phyloP scores from a whole-genome alignment of 768 basidiomycete species.

The Mycena metata region DNA sequence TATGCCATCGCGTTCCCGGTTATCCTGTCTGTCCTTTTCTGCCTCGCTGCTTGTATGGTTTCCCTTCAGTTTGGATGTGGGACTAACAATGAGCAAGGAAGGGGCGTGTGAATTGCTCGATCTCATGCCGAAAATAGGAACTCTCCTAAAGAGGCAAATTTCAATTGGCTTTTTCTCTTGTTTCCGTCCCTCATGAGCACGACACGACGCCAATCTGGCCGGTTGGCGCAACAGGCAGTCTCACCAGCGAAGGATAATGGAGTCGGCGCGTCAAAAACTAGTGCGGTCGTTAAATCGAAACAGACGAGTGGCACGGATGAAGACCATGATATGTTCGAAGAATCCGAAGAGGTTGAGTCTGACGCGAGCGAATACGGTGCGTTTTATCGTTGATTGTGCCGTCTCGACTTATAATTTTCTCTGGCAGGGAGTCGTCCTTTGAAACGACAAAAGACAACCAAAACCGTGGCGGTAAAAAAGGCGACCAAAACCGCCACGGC shows the following conservation, averaged over 20 bases:
- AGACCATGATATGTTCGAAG: too few species aligned
- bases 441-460: slow-evolving; percentile 22
- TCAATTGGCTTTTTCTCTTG: too few species aligned
- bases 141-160: too few species aligned
- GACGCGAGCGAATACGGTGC: slow-evolving; percentile 24
- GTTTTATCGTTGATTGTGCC: neutral
- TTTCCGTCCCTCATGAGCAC: slow-evolving; percentile 15
- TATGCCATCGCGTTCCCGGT: too few species aligned
- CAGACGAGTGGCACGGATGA: neutral
- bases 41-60: too few species aligned
- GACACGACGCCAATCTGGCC: slow-evolving; percentile 20
- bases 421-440: slow-evolving; percentile 8
- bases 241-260: neutral
- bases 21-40: too few species aligned
- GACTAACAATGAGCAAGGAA: too few species aligned
- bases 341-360: slow-evolving; percentile 12
- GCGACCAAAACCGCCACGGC: neutral
- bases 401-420: neutral
- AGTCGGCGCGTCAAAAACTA: neutral
- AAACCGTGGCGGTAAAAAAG: neutral
- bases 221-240: neutral
- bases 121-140: too few species aligned
- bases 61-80: too few species aligned
- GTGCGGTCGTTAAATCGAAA: neutral
- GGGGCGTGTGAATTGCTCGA: too few species aligned